These are phyloP conservation scores for Baffinella frigidus DNA, from an alignment of 208 protist species.

Conservation along the genomic window DNA sequence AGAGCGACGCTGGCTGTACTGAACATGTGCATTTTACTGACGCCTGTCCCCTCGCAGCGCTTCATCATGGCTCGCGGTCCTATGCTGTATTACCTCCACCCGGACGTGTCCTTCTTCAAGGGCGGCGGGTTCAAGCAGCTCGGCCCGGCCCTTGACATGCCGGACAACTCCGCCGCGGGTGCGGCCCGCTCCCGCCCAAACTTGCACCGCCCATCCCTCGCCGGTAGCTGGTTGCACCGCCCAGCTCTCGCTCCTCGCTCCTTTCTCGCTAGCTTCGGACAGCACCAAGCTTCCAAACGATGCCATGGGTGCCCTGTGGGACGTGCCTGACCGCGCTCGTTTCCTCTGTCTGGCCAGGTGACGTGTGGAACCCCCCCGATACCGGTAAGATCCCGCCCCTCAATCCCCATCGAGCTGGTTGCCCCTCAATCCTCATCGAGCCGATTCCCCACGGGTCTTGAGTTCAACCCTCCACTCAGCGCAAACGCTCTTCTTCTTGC, in stretches of 20 bases:
- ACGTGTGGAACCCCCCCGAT: conserved; percentile 54
- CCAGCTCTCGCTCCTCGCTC: too few relatives aligned
- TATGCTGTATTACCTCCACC: conserved; percentile 52
- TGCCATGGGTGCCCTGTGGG: not conserved
- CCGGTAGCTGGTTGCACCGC: not conserved
- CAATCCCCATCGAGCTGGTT: not conserved
- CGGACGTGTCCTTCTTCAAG: conserved; percentile 63
- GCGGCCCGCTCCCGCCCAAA: not conserved
- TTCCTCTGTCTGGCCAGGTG: not conserved
- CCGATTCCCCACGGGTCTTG: not conserved
- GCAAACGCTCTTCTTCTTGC: too few relatives aligned
- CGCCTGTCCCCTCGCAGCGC: too few relatives aligned
- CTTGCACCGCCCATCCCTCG: not conserved
- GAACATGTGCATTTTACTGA: too few relatives aligned
- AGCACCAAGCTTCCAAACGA: not conserved
- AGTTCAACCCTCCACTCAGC: too few relatives aligned
- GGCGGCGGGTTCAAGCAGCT: conserved; percentile 16
- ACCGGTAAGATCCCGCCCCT: not conserved
- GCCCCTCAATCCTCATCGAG: not conserved
- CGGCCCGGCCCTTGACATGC: conserved; percentile 48
- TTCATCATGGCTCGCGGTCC: not conserved
- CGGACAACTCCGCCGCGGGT: conserved; percentile 53
- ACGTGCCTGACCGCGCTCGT: not conserved
- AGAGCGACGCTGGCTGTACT: too few relatives aligned
- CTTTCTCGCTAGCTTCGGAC: too few relatives aligned